These are phyloP conservation scores for Aspergillus cavernicola DNA, from an alignment of 495 filamentous ascomycete genomes.

Conservation along the genomic window DNA sequence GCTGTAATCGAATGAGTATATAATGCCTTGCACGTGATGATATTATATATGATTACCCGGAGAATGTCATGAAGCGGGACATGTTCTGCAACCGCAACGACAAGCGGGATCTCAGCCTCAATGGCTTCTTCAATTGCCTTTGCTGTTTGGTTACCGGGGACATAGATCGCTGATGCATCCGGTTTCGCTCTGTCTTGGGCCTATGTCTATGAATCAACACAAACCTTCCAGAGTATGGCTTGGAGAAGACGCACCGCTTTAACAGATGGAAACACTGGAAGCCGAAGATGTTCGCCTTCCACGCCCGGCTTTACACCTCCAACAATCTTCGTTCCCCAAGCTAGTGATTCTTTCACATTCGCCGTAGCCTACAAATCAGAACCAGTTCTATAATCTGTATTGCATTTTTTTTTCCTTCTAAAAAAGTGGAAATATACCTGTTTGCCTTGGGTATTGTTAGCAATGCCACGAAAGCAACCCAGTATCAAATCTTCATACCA, in stretches of 20 bases:
- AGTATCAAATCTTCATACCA: slow-evolving; percentile 37
- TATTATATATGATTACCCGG: too few relatives aligned
- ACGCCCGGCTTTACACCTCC: slow-evolving; percentile 80
- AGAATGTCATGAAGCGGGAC: slow-evolving; percentile 85
- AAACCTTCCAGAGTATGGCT: background rate
- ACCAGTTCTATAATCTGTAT: background rate
- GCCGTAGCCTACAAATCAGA: slow-evolving; percentile 58
- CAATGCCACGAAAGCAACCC: background rate
- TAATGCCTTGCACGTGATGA: too few relatives aligned
- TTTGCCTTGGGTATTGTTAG: slow-evolving; percentile 28
- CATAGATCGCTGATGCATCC: slow-evolving; percentile 83
- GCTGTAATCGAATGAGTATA: slow-evolving; percentile 34
- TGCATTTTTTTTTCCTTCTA: too few relatives aligned
- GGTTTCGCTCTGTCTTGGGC: slow-evolving; percentile 74
- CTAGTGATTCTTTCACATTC: slow-evolving; percentile 77
- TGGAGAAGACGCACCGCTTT: slow-evolving; percentile 46
- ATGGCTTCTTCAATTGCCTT: slow-evolving; percentile 85
- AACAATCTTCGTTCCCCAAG: slow-evolving; percentile 84
- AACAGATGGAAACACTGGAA: slow-evolving; percentile 75
- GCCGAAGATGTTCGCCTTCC: slow-evolving; percentile 72
- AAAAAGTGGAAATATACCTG: slow-evolving; percentile 26
- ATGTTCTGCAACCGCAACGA: slow-evolving; percentile 89
- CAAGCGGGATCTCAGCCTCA: slow-evolving; percentile 79
- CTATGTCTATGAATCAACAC: slow-evolving; percentile 31
- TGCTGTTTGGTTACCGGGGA: slow-evolving; percentile 73